These are phyloP conservation scores for Metarhizium anisopliae DNA, from an alignment of 2,329 filamentous ascomycete species.

Conservation along the genomic window DNA sequence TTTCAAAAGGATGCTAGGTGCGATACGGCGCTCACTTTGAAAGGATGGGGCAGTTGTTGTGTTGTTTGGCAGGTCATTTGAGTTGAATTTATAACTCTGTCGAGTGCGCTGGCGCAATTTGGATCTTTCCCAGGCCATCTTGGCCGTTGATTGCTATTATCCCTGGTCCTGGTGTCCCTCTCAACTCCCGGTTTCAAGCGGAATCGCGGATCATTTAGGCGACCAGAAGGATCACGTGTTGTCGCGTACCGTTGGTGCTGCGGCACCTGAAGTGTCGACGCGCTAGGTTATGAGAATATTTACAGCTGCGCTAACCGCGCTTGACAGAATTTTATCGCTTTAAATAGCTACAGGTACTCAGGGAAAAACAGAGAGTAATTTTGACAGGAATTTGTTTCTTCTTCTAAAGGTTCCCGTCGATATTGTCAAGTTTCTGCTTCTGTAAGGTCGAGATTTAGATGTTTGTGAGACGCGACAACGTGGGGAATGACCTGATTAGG, in stretches of 20 bases:
- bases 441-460: background rate
- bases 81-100: background rate
- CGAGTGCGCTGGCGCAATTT: background rate
- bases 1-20: no score
- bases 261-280: background rate
- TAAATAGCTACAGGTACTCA: background rate
- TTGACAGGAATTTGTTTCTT: background rate
- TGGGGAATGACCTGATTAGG: background rate
- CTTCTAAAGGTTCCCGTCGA: background rate
- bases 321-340: background rate
- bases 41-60: background rate
- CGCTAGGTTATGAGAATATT: background rate
- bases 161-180: background rate
- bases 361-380: background rate
- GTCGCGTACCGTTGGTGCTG: constrained; percentile 1
- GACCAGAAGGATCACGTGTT: constrained; percentile 3
- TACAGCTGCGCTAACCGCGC: background rate
- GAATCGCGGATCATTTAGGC: background rate
- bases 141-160: background rate
- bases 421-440: background rate
- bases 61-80: background rate
- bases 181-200: background rate
- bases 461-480: constrained; percentile 6
- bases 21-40: background rate
- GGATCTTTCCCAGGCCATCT: background rate